Conservation (phyloP, 176 grass and related monocot genomes). For the Oropetium thomaeum region DNA sequence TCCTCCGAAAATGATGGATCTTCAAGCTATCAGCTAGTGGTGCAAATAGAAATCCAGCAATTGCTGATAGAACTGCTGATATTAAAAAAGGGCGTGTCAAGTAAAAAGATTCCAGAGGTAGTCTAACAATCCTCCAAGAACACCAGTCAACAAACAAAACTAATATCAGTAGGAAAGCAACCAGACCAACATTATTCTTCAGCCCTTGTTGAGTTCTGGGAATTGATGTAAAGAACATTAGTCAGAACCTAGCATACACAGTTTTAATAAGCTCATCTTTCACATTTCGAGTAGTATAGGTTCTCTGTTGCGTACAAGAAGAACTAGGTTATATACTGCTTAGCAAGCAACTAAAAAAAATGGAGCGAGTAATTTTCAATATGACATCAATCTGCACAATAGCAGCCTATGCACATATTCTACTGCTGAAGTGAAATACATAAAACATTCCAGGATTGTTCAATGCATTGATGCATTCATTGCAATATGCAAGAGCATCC, state of each 20-base stretch:
- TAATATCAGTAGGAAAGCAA: conserved; percentile 56
- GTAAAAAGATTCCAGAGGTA: conserved; percentile 83
- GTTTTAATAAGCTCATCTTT: conserved; percentile 1
- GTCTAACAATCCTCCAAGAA: conserved; percentile 91
- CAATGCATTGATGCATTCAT: too few relatives aligned
- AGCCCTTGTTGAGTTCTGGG: conserved; percentile 74
- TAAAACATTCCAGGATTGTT: not conserved
- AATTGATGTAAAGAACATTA: conserved; percentile 55
- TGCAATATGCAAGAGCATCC: not conserved
- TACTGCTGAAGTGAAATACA: not conserved
- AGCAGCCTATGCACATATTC: conserved; percentile 3
- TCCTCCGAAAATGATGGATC: conserved; percentile 67
- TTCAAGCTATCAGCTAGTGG: conserved; percentile 76
- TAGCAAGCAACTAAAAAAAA: too few relatives aligned
- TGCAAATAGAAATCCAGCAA: conserved; percentile 75
- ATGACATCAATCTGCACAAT: not conserved
- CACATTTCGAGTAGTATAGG: conserved; percentile 1
- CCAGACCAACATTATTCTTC: conserved; percentile 69
- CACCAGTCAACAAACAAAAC: conserved; percentile 92
- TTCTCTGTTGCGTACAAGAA: conserved; percentile 2
- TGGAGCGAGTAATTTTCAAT: conserved; percentile 1
- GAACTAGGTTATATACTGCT: not conserved
- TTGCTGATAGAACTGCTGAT: conserved; percentile 68
- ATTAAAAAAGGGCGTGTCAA: conserved; percentile 83
- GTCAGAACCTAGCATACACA: conserved; percentile 37